phyloP scores from a whole-genome alignment of 208 protist species.

The Porcisia hertigi region DNA sequence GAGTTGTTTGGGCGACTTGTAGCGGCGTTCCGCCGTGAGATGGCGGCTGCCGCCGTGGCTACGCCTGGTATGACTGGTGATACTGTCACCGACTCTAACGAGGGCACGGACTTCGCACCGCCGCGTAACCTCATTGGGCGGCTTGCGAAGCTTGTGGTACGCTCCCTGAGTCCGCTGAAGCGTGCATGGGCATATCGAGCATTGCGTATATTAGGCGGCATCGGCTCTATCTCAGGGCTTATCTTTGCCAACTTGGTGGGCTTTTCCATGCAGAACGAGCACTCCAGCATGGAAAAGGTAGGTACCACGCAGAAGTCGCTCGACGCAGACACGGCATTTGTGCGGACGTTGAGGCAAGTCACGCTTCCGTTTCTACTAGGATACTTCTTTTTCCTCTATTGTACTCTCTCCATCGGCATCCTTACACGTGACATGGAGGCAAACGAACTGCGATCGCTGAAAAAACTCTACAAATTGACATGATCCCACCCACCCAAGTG shows the following conservation, averaged over 20 bases:
- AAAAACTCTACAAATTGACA: neutral
- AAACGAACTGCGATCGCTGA: neutral
- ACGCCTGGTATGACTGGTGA: no score
- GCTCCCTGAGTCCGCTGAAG: neutral
- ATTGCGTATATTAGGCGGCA: constrained; percentile 31
- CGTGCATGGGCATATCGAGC: constrained; percentile 23
- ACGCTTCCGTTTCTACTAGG: neutral
- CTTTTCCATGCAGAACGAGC: constrained; percentile 20
- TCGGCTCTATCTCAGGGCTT: constrained; percentile 39
- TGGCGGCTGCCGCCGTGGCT: constrained; percentile 1
- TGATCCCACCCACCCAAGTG: neutral
- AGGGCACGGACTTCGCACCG: no score
- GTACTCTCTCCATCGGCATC: neutral
- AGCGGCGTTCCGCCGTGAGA: constrained; percentile 22
- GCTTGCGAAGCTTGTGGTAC: neutral
- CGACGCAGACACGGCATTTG: constrained; percentile 2
- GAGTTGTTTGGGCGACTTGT: constrained; percentile 16
- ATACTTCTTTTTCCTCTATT: constrained; percentile 5
- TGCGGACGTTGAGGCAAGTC: neutral
- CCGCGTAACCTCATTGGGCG: neutral
- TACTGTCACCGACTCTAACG: neutral
- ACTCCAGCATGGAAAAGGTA: neutral
- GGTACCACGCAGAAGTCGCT: neutral
- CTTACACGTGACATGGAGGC: constrained; percentile 1
- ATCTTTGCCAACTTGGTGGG: constrained; percentile 59